Percentiles rank a stretch among this genome's conserved stretches.
Conservation (phyloP, 1,284 basidiomycete genomes). For the Austroboletus rostrupii region DNA sequence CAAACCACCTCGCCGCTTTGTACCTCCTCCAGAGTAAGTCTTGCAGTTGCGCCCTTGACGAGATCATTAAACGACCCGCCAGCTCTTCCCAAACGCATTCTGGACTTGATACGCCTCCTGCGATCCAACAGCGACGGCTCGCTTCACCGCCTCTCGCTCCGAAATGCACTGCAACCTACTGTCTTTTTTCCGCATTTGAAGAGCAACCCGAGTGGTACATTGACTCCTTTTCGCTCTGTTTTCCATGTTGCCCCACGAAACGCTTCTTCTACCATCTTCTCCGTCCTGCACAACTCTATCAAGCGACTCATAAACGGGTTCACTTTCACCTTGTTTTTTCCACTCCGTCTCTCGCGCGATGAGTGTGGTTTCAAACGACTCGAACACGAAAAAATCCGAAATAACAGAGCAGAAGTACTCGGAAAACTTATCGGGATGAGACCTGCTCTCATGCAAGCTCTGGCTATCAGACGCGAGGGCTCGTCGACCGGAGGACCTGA, state of each 20-base stretch:
- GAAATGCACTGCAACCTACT: conserved; percentile 42
- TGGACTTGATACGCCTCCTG: conserved; percentile 44
- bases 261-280: conserved; percentile 6
- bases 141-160: conserved; percentile 43
- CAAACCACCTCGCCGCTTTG: conserved; percentile 43
- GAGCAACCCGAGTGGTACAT: conserved; percentile 6
- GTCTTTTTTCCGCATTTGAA: conserved; percentile 62
- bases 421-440: conserved; percentile 56
- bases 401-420: conserved; percentile 60
- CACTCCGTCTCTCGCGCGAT: conserved; percentile 46
- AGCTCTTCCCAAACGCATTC: conserved; percentile 60
- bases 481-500: conserved; percentile 1
- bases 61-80: conserved; percentile 8
- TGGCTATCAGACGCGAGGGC: conserved; percentile 14
- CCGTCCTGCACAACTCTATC: conserved; percentile 6
- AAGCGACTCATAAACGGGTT: conserved; percentile 12
- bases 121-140: conserved; percentile 42
- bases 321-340: conserved; percentile 18
- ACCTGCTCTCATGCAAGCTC: conserved; percentile 34
- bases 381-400: conserved; percentile 55
- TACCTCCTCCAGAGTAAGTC: conserved; percentile 65
- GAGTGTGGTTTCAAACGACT: conserved; percentile 62
- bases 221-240: conserved; percentile 10
- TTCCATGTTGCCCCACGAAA: conserved; percentile 4
- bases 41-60: conserved; percentile 15